A percentile compares a stretch with the other conserved stretches of the same genome.
Evolutionary conservation across 192 early-diverging fungal species (phyloP).

Genomic region (Rhizophlyctis rosea): DNA sequence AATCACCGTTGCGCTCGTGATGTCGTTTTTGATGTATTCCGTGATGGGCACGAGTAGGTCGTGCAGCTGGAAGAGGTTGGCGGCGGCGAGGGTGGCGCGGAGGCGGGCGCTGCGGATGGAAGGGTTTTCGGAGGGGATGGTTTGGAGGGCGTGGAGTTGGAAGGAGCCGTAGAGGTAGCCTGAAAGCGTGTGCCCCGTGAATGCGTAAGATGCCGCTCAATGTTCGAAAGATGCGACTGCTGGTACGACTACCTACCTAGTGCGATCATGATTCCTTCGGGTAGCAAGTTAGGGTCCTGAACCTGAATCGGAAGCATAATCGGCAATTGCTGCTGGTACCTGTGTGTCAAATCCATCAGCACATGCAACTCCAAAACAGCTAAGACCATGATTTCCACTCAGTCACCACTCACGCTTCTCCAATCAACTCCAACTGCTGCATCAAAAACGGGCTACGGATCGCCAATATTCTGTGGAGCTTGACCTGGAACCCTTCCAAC

Average conservation of each 20-base stretch:
- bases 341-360: conserved; percentile 2
- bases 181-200: background rate
- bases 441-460: conserved; percentile 41
- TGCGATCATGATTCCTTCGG: conserved; percentile 49
- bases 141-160: background rate
- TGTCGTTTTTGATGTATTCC: conserved; percentile 46
- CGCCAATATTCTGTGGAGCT: conserved; percentile 53
- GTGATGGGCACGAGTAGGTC: conserved; percentile 40
- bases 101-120: conserved; percentile 34
- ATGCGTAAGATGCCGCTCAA: conserved; percentile 7
- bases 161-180: background rate
- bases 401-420: conserved; percentile 19
- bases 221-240: conserved; percentile 30
- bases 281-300: conserved; percentile 49
- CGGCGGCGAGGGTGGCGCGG: conserved; percentile 44
- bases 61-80: conserved; percentile 44
- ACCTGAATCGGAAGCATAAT: conserved; percentile 34
- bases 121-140: conserved; percentile 6
- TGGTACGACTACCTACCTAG: conserved; percentile 55
- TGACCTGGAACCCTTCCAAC: conserved; percentile 39
- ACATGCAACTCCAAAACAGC: background rate
- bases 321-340: conserved; percentile 5
- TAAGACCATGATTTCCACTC: background rate
- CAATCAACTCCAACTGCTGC: conserved; percentile 27
- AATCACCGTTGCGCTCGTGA: conserved; percentile 36